These are phyloP conservation scores for Chionographis japonica DNA, from an alignment of 106 monocot species.

Conservation along the genomic window DNA sequence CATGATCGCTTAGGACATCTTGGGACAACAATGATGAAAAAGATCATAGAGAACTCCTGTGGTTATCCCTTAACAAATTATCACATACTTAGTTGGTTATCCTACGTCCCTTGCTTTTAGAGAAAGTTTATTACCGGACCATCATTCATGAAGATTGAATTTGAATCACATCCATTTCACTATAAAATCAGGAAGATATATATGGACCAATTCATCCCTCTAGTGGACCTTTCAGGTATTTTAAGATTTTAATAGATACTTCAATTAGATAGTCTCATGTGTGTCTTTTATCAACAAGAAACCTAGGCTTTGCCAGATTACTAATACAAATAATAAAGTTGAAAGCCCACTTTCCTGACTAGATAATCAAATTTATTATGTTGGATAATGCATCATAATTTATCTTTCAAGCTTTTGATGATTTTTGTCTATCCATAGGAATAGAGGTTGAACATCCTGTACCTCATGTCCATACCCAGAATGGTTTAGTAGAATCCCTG, in stretches of 20 bases:
- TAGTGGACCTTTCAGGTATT: too few species aligned
- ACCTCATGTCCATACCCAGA: conserved; percentile 3
- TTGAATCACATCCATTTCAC: too few species aligned
- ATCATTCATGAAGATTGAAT: too few species aligned
- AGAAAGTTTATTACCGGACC: too few species aligned
- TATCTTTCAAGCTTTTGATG: background rate
- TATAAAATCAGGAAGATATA: too few species aligned
- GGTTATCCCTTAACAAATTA: too few species aligned
- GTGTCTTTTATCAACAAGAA: background rate
- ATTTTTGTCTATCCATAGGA: conserved; percentile 1
- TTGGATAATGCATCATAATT: background rate
- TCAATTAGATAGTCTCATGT: background rate
- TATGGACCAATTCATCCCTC: too few species aligned
- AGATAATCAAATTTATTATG: background rate
- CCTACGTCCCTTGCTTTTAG: too few species aligned
- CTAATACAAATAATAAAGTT: background rate
- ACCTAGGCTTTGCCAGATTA: background rate
- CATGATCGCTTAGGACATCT: too few species aligned
- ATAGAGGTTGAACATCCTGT: background rate
- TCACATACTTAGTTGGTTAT: too few species aligned
- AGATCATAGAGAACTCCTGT: too few species aligned
- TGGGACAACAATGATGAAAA: too few species aligned
- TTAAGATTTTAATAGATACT: background rate
- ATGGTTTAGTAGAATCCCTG: background rate
- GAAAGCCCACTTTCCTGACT: background rate